phyloP scores from a whole-genome alignment of 2,329 filamentous ascomycete species.

The Furcasterigmium furcatum region DNA sequence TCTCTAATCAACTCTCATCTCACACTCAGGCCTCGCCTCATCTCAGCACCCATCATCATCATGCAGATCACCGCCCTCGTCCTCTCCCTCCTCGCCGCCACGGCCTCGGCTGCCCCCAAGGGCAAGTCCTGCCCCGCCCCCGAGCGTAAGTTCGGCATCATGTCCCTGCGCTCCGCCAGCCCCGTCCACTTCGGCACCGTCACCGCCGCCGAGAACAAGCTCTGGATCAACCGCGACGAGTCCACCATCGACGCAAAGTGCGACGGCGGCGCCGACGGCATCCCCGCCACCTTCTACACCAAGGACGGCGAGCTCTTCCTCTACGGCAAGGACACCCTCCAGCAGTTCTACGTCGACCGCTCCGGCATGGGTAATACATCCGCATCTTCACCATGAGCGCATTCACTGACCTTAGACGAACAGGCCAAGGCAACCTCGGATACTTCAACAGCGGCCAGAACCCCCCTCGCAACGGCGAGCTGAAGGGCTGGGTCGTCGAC shows the following conservation, averaged over 20 bases:
- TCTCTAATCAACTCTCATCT: too few relatives aligned
- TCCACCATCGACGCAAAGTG: conserved; percentile 46
- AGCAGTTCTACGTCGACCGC: conserved; percentile 51
- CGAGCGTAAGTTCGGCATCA: conserved; percentile 42
- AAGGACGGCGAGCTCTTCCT: conserved; percentile 42
- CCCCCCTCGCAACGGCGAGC: conserved; percentile 38
- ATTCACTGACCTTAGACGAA: conserved; percentile 5
- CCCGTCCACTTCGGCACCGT: conserved; percentile 42
- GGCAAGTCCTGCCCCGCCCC: conserved; percentile 17
- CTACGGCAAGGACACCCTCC: conserved; percentile 37
- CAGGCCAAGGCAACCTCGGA: conserved; percentile 49
- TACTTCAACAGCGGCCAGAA: conserved; percentile 45
- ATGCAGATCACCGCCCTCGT: conserved; percentile 18
- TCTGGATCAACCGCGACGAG: conserved; percentile 43
- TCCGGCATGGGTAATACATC: conserved; percentile 56
- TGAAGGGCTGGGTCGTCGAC: conserved; percentile 43
- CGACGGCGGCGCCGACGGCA: conserved; percentile 29
- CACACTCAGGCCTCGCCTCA: too few relatives aligned
- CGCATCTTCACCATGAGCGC: background rate
- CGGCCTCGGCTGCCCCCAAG: conserved; percentile 14
- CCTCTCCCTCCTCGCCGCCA: conserved; percentile 21
- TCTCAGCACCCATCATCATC: background rate
- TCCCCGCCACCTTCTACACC: conserved; percentile 48
- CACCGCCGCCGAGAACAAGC: conserved; percentile 37
- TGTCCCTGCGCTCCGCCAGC: conserved; percentile 46